Evolutionary conservation across 2,329 filamentous ascomycete species (phyloP), one percentile per base, ranked within the genome.

Genomic region (Cladophialophora carrionii): DNA sequence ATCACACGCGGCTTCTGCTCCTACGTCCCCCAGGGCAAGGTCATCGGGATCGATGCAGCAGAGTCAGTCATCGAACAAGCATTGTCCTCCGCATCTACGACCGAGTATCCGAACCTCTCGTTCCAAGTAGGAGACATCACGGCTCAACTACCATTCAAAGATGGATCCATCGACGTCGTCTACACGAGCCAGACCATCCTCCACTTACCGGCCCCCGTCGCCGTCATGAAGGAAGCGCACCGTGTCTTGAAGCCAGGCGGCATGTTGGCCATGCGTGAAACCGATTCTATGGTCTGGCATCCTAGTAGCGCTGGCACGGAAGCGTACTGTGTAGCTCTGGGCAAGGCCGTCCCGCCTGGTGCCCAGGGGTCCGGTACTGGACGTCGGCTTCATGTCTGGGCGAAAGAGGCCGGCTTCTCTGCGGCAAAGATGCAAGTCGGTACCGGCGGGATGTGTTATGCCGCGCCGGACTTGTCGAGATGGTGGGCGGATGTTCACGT

Each of bases 181-280:
- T 82, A 84, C 70, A 81, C 80, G n/a, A 83, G 86, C 70, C 84
- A 87, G 71, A 81, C 87, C 3, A 76, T 88, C 9, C 78, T 81
- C 66, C 85, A 88, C 73, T 74, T 87, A 6, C 72, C 76, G 12
- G 76, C 82, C 59, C 84, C 84, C 0, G 73, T 83, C 0, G 70
- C 73, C 1, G 81, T 82, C 2, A 73, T 87, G 63, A 73, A 75
- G 22, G 83, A 85, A 68, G 84, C 87, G 80, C 77, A 79, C 17
- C 78, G 82, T 0, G 81, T 87, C 1, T 74, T 78, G n/a, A 84
- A 82, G 70, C 73, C 76, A 4, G 82, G 82, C 4, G 84, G 84
- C 2, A 75, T 86, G 4, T 72, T 87, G 10, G 84, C 82, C 14
- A 71, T 74, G 14, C 72, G 80, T 1, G 81, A 82, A 46, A 65